A percentile compares a stretch with the other conserved stretches of the same genome.
phyloP scores from a whole-genome alignment of 139 green algal species.

The Coelastrella sp. region DNA sequence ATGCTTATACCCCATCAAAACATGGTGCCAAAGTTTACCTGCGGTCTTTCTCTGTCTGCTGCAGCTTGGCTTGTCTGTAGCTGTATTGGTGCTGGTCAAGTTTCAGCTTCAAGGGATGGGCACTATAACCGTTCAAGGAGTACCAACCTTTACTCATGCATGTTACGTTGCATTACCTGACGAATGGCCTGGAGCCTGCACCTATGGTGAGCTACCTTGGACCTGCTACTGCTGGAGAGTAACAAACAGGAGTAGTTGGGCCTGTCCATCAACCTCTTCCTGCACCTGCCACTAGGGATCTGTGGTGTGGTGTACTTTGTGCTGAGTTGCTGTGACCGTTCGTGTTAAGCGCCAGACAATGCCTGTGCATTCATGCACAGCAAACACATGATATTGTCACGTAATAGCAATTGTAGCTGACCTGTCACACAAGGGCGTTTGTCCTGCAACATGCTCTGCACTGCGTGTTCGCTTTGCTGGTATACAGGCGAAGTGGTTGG shows the following conservation, averaged over 20 bases:
- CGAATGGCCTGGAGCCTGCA: conserved; percentile 1
- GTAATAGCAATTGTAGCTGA: too few species aligned
- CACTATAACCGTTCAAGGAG: not conserved
- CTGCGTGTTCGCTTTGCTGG: not conserved
- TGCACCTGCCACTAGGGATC: too few species aligned
- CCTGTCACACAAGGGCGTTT: too few species aligned
- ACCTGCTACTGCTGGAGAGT: too few species aligned
- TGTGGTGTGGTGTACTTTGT: too few species aligned
- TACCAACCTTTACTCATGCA: not conserved
- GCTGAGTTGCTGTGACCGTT: too few species aligned
- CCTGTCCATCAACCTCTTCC: too few species aligned
- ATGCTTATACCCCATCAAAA: not conserved
- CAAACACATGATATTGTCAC: too few species aligned
- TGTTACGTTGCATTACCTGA: conserved; percentile 17
- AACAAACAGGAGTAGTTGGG: too few species aligned
- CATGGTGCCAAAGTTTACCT: not conserved
- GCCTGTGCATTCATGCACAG: too few species aligned
- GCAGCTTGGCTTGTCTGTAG: conserved; percentile 5
- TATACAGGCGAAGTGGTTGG: too few species aligned
- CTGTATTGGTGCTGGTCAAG: not conserved
- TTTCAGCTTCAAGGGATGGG: conserved; percentile 8
- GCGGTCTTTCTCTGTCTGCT: not conserved
- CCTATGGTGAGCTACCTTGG: conserved; percentile 20
- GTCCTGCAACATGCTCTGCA: not conserved
- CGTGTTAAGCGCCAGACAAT: too few species aligned